Evolutionary conservation across 257 asterid species (phyloP).

Genomic region (Solanum ahanhuiri): DNA sequence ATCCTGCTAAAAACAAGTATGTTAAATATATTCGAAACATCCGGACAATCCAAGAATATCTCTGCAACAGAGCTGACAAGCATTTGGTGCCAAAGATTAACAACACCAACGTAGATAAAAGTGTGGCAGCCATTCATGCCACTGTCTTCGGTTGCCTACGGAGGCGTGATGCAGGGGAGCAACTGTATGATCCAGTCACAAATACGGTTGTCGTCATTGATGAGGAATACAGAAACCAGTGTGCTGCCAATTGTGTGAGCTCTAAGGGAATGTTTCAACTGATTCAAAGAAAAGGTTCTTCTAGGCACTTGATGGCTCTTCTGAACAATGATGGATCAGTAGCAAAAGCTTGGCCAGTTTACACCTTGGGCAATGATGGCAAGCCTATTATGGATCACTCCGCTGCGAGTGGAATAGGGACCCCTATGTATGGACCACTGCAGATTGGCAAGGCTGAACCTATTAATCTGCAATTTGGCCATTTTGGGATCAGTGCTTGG

Average conservation of each 20-base stretch:
- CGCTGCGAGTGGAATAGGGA: constrained; percentile 37
- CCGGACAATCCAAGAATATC: constrained; percentile 94
- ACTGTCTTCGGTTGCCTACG: constrained; percentile 91
- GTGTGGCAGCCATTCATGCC: constrained; percentile 96
- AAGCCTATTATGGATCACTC: constrained; percentile 30
- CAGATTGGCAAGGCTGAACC: constrained; percentile 74
- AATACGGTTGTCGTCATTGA: constrained; percentile 61
- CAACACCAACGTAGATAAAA: constrained; percentile 91
- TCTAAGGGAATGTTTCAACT: constrained; percentile 97
- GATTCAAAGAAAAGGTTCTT: constrained; percentile 90
- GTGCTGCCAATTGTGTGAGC: constrained; percentile 80
- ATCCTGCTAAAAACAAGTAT: constrained; percentile 93
- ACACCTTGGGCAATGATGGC: constrained; percentile 38
- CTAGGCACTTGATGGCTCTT: constrained; percentile 93
- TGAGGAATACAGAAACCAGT: constrained; percentile 94
- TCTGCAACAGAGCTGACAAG: constrained; percentile 91
- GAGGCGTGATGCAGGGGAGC: constrained; percentile 76
- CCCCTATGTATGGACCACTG: constrained; percentile 80
- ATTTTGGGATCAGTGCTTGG: constrained; percentile 95
- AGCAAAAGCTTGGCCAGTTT: constrained; percentile 98
- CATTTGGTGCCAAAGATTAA: constrained; percentile 94
- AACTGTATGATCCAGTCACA: constrained; percentile 65
- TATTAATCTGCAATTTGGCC: constrained; percentile 89
- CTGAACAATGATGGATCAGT: constrained; percentile 89
- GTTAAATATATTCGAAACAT: constrained; percentile 88